Evolutionary conservation across 257 asterid species (phyloP).

Genomic region (Ehretia macrophylla): DNA sequence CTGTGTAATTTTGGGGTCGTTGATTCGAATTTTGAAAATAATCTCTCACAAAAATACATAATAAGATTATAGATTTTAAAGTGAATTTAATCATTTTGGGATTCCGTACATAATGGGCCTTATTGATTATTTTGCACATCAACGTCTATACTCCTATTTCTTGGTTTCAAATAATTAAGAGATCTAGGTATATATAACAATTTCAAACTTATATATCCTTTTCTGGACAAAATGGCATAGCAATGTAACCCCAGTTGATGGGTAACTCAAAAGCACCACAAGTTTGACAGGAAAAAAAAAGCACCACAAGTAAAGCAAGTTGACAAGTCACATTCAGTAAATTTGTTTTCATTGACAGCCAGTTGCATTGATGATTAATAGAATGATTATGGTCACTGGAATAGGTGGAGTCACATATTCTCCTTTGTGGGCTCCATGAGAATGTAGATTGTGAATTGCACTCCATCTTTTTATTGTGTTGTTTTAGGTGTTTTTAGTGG

Average conservation of each 20-base stretch:
- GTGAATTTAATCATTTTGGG: no score
- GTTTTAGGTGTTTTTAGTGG: neutral
- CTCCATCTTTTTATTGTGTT: neutral
- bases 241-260: neutral
- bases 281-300: neutral
- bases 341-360: neutral
- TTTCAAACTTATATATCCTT: neutral
- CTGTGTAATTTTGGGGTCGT: no score
- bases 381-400: neutral
- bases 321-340: constrained; percentile 1
- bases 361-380: neutral
- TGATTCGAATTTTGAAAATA: no score
- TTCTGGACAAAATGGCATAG: no score
- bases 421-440: constrained; percentile 4
- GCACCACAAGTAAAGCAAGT: neutral
- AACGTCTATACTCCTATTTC: no score
- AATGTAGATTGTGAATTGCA: neutral
- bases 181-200: no score
- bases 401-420: neutral
- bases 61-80: no score
- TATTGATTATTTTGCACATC: no score
- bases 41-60: no score
- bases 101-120: no score
- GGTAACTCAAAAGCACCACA: neutral
- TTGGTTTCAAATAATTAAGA: no score